phyloP scores from a whole-genome alignment of 2,329 filamentous ascomycete genomes.

The Cladophialophora bantiana region DNA sequence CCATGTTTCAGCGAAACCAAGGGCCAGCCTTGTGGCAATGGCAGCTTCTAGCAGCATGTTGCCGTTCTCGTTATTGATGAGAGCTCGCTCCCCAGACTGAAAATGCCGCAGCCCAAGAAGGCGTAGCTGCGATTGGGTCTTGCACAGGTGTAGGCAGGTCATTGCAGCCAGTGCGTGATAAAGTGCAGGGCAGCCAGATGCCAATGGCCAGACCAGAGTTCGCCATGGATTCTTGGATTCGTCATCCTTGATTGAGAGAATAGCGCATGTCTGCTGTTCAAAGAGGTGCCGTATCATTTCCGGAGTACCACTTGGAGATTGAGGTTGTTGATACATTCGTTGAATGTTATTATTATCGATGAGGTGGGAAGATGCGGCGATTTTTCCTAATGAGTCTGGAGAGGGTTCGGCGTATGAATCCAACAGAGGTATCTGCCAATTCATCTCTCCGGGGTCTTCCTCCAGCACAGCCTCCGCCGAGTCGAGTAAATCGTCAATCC shows the following conservation, averaged over 20 bases:
- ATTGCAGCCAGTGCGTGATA: slow-evolving; percentile 32
- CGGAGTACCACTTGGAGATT: not conserved
- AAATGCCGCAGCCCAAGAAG: slow-evolving; percentile 23
- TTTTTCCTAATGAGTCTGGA: not conserved
- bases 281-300: slow-evolving; percentile 26
- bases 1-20: slow-evolving; percentile 27
- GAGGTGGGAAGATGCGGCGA: not conserved
- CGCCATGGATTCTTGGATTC: slow-evolving; percentile 29
- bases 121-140: slow-evolving; percentile 23
- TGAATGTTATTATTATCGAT: not conserved
- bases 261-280: slow-evolving; percentile 22
- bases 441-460: not conserved
- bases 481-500: slow-evolving; percentile 8
- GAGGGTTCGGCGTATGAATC: not conserved
- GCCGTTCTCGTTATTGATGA: slow-evolving; percentile 3
- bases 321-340: slow-evolving; percentile 7
- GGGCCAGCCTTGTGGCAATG: slow-evolving; percentile 25
- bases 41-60: slow-evolving; percentile 7
- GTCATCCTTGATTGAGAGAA: slow-evolving; percentile 33
- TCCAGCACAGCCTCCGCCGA: not conserved
- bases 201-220: slow-evolving; percentile 28
- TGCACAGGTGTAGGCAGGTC: slow-evolving; percentile 24
- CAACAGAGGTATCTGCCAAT: not conserved
- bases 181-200: slow-evolving; percentile 19
- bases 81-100: slow-evolving; percentile 8